These are phyloP conservation scores for Wolfiporia cocos DNA, from an alignment of 1,284 basidiomycete species.

Conservation along the genomic window DNA sequence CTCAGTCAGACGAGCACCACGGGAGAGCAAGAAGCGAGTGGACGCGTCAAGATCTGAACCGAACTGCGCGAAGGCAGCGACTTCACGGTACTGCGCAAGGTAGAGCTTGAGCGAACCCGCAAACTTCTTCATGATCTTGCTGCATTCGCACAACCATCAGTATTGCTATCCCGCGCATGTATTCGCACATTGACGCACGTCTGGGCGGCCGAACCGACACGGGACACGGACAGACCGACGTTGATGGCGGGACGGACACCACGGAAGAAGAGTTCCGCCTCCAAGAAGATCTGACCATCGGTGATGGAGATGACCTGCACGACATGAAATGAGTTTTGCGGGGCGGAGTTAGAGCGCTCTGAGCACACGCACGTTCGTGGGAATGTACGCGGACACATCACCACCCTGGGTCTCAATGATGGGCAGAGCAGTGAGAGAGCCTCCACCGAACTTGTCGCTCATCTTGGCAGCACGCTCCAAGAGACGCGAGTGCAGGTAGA, in stretches of 20 bases:
- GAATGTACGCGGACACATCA: constrained; percentile 99
- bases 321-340: background rate
- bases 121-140: constrained; percentile 99
- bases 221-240: constrained; percentile 99
- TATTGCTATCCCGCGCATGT: background rate
- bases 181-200: constrained; percentile 45
- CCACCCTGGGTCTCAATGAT: constrained; percentile 99
- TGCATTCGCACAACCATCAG: constrained; percentile 19
- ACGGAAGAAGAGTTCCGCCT: constrained; percentile 99
- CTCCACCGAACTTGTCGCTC: constrained; percentile 97
- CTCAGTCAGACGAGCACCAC: constrained; percentile 98
- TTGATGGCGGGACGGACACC: constrained; percentile 99
- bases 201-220: constrained; percentile 99
- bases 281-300: constrained; percentile 99
- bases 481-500: constrained; percentile 99
- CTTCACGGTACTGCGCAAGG: constrained; percentile 99
- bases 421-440: constrained; percentile 96
- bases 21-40: constrained; percentile 93
- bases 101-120: constrained; percentile 99
- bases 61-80: constrained; percentile 98
- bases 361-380: constrained; percentile 59
- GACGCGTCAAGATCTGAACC: constrained; percentile 99
- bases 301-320: constrained; percentile 98
- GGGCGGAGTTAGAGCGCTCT: background rate
- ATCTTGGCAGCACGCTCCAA: constrained; percentile 99